These are phyloP conservation scores for Rhizopogon vinicolor DNA, from an alignment of 768 basidiomycete genomes.

Conservation along the genomic window DNA sequence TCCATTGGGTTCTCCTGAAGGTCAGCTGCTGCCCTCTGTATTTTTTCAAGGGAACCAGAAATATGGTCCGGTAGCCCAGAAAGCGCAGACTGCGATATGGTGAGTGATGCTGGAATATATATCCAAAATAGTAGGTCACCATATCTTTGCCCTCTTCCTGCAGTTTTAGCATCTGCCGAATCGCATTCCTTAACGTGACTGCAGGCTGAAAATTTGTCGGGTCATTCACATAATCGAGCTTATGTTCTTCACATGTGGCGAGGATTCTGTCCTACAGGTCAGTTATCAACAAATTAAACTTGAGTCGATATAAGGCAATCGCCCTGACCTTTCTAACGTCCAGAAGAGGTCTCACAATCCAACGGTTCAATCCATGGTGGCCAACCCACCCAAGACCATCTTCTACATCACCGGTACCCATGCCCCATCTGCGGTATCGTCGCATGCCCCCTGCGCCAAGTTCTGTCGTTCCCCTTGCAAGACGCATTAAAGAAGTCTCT, in stretches of 20 bases:
- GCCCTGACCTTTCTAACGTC: slow-evolving; percentile 58
- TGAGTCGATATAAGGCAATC: background rate
- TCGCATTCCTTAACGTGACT: slow-evolving; percentile 66
- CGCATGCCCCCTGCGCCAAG: slow-evolving; percentile 68
- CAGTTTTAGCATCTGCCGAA: slow-evolving; percentile 44
- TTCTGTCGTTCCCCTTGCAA: slow-evolving; percentile 51
- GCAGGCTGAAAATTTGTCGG: slow-evolving; percentile 71
- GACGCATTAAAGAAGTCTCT: slow-evolving; percentile 73
- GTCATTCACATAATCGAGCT: slow-evolving; percentile 60
- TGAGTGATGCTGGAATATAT: background rate
- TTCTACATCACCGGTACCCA: slow-evolving; percentile 44
- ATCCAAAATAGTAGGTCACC: background rate
- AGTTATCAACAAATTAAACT: slow-evolving; percentile 2
- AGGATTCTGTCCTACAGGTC: slow-evolving; percentile 67
- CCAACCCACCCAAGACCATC: slow-evolving; percentile 39
- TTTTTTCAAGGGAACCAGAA: slow-evolving; percentile 24
- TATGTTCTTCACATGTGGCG: slow-evolving; percentile 65
- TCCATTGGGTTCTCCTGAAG: slow-evolving; percentile 29
- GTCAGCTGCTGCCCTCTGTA: slow-evolving; percentile 26
- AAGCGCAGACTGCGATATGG: background rate
- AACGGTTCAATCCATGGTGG: slow-evolving; percentile 54
- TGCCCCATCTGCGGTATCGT: slow-evolving; percentile 67
- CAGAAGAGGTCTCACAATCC: slow-evolving; percentile 71
- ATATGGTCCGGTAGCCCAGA: slow-evolving; percentile 25
- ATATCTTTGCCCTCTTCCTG: slow-evolving; percentile 11